Conservation (phyloP, 2,329 filamentous ascomycete genomes). For the Arthroderma sp. region DNA sequence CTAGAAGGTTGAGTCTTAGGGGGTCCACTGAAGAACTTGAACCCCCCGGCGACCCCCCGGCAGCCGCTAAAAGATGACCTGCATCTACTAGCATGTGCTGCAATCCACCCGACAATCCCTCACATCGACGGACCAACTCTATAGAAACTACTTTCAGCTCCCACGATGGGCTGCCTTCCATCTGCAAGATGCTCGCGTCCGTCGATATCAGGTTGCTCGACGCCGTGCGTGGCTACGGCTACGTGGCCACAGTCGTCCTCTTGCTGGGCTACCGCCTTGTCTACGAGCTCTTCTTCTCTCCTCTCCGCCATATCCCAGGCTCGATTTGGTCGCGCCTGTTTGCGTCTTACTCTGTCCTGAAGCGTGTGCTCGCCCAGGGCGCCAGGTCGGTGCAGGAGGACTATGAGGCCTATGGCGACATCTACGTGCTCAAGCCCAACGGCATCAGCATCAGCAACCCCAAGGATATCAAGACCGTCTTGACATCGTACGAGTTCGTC, state of each 20-base stretch:
- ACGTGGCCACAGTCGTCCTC: not conserved
- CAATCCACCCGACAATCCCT: too few relatives aligned
- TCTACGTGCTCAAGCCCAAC: conserved; percentile 1
- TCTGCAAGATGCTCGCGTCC: not conserved
- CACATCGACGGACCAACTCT: too few relatives aligned
- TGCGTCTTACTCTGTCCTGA: not conserved
- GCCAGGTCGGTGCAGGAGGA: not conserved
- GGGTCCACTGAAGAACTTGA: too few relatives aligned
- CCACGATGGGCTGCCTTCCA: not conserved
- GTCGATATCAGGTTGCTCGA: not conserved
- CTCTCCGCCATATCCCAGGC: conserved; percentile 5
- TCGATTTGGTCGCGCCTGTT: conserved; percentile 1
- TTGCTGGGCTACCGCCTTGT: not conserved
- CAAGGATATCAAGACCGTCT: conserved; percentile 3
- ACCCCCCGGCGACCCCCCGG: too few relatives aligned
- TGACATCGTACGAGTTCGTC: not conserved
- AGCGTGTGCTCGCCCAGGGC: conserved; percentile 6
- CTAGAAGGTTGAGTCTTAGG: too few relatives aligned
- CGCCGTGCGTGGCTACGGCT: not conserved
- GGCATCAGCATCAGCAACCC: conserved; percentile 5
- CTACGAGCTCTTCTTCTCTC: conserved; percentile 3
- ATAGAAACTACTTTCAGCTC: too few relatives aligned
- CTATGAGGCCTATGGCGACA: not conserved
- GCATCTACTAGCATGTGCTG: too few relatives aligned
- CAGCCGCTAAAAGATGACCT: too few relatives aligned